These are phyloP conservation scores for Cladosporium sp. DNA, from an alignment of 2,329 filamentous ascomycete genomes.

Conservation along the genomic window DNA sequence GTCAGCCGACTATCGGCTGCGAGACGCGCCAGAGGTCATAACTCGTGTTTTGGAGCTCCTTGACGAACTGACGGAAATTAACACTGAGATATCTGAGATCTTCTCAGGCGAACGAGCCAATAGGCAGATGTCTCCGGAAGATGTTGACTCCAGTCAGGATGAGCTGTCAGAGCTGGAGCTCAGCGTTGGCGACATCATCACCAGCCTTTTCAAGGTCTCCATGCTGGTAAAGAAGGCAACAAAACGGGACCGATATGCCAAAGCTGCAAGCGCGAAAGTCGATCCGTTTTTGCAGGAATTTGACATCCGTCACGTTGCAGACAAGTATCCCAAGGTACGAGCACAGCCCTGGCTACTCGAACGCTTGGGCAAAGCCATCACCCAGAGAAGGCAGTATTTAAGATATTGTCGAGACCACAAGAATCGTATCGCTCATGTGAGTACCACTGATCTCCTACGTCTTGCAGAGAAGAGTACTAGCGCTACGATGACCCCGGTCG, in stretches of 20 bases:
- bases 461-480: too few species aligned
- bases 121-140: neutral
- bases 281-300: slow-evolving; percentile 18
- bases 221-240: slow-evolving; percentile 24
- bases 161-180: slow-evolving; percentile 23
- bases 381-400: slow-evolving; percentile 23
- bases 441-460: neutral
- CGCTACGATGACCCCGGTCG: too few species aligned
- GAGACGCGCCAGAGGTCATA: slow-evolving; percentile 22
- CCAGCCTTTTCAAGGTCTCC: slow-evolving; percentile 26
- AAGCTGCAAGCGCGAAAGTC: slow-evolving; percentile 15
- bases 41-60: slow-evolving; percentile 23
- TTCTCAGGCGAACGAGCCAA: neutral
- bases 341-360: slow-evolving; percentile 20
- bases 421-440: slow-evolving; percentile 8
- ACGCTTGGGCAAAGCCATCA: slow-evolving; percentile 24
- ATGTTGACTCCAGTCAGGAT: neutral
- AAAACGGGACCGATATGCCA: slow-evolving; percentile 24
- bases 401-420: slow-evolving; percentile 22
- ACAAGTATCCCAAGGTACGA: slow-evolving; percentile 23
- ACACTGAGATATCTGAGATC: neutral
- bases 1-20: slow-evolving; percentile 26
- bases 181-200: slow-evolving; percentile 19
- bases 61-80: slow-evolving; percentile 18
- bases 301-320: slow-evolving; percentile 22